phyloP scores from a whole-genome alignment of 495 filamentous ascomycete genomes.

The Rostrohypoxylon terebratum region DNA sequence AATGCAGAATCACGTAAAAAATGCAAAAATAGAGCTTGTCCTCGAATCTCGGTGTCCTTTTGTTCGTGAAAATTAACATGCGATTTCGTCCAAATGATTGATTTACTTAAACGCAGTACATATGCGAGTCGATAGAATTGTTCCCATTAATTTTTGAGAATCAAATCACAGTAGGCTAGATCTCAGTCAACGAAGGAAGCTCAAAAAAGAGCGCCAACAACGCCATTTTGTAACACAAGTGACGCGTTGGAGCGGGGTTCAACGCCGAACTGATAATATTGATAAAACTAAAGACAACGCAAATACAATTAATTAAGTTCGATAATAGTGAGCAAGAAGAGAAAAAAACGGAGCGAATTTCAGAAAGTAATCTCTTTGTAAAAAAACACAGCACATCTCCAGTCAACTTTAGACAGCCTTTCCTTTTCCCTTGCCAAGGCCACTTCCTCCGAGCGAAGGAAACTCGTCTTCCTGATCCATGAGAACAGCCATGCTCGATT shows the following conservation, averaged over 20 bases:
- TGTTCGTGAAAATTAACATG: neutral
- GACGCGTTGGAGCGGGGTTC: too few species aligned
- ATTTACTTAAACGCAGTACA: neutral
- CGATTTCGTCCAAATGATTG: neutral
- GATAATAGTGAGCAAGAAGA: conserved; percentile 14
- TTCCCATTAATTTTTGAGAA: neutral
- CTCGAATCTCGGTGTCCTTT: neutral
- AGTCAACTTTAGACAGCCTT: conserved; percentile 53
- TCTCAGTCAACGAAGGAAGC: neutral
- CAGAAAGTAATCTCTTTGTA: conserved; percentile 12
- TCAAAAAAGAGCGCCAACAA: neutral
- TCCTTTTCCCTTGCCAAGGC: conserved; percentile 58
- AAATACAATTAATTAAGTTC: conserved; percentile 21
- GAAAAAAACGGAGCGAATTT: conserved; percentile 7
- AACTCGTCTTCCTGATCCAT: conserved; percentile 66
- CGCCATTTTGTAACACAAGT: neutral
- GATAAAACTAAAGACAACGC: neutral
- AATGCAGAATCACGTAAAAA: conserved; percentile 11
- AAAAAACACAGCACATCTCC: neutral
- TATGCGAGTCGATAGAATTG: neutral
- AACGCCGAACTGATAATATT: neutral
- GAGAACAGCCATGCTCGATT: conserved; percentile 41
- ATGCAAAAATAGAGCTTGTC: conserved; percentile 22
- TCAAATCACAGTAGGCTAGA: neutral
- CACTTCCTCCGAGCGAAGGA: conserved; percentile 61